phyloP scores from a whole-genome alignment of 2,329 filamentous ascomycete genomes.

The Penicillium sp. region DNA sequence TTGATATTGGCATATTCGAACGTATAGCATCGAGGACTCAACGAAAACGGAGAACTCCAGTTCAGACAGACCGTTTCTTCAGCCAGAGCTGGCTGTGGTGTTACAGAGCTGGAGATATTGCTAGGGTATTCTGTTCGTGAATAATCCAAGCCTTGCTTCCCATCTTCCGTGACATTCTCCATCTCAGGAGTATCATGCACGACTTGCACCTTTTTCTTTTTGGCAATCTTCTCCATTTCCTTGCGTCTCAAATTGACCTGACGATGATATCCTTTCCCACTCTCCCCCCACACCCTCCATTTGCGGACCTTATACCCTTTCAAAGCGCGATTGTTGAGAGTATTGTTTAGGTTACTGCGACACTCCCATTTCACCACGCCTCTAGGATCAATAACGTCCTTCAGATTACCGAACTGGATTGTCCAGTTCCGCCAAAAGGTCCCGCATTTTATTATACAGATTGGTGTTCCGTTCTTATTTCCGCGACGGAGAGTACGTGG shows the following conservation, averaged over 20 bases:
- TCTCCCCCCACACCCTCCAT: slow-evolving; percentile 16
- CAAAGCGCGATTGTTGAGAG: background rate
- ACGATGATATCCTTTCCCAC: slow-evolving; percentile 10
- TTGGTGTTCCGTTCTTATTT: slow-evolving; percentile 2
- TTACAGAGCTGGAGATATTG: background rate
- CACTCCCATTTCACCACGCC: slow-evolving; percentile 12
- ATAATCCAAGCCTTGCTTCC: background rate
- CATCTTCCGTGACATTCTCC: background rate
- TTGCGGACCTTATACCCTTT: slow-evolving; percentile 16
- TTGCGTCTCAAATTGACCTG: slow-evolving; percentile 9
- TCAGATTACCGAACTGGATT: slow-evolving; percentile 10
- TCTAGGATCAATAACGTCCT: slow-evolving; percentile 11
- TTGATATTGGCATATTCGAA: slow-evolving; percentile 10
- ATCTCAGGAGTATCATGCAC: background rate
- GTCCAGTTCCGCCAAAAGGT: slow-evolving; percentile 13
- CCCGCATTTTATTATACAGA: slow-evolving; percentile 10
- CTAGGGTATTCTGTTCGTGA: background rate
- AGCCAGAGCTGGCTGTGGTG: background rate
- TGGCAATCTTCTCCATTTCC: background rate
- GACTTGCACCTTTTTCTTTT: background rate
- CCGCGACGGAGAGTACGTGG: slow-evolving; percentile 12
- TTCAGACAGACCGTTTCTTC: slow-evolving; percentile 6
- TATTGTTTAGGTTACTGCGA: slow-evolving; percentile 12
- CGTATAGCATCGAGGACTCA: slow-evolving; percentile 3
- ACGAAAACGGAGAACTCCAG: slow-evolving; percentile 6